phyloP scores from a whole-genome alignment of 2,329 filamentous ascomycete species.

The Colletotrichum echinochloae region DNA sequence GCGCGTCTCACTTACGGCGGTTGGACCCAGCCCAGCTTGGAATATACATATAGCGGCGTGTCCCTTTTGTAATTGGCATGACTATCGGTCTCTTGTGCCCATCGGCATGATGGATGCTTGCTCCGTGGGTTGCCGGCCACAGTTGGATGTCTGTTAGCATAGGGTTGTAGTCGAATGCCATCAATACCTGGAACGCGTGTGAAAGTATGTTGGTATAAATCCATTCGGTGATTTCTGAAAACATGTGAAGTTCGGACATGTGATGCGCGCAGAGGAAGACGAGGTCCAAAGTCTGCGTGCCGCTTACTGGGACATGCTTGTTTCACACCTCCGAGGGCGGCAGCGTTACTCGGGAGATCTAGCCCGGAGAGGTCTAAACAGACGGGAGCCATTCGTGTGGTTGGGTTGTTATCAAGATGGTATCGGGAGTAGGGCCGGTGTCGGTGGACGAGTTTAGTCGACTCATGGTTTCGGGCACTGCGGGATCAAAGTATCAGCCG shows the following conservation, averaged over 20 bases:
- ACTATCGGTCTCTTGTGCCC: background rate
- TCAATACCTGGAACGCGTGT: too few relatives aligned
- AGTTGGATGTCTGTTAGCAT: background rate
- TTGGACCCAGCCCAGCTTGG: too few relatives aligned
- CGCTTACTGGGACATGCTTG: background rate
- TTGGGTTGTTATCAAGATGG: too few relatives aligned
- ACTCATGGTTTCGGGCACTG: conserved; percentile 5
- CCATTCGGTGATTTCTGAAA: accelerated
- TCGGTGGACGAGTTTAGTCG: background rate
- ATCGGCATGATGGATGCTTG: background rate
- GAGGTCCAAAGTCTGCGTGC: background rate
- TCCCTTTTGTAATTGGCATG: background rate
- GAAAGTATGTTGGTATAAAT: background rate
- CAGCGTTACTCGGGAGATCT: background rate
- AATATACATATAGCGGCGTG: too few relatives aligned
- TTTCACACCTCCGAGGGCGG: background rate
- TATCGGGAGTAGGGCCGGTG: background rate
- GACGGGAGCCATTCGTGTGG: background rate
- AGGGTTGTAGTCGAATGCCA: background rate
- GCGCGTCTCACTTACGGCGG: background rate
- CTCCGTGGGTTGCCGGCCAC: too few relatives aligned
- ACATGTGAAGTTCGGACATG: background rate
- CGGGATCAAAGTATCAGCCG: background rate
- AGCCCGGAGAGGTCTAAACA: too few relatives aligned
- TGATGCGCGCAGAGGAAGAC: background rate